Evolutionary conservation across 768 basidiomycete genomes (phyloP).

Genomic region (Auriscalpium orientale): DNA sequence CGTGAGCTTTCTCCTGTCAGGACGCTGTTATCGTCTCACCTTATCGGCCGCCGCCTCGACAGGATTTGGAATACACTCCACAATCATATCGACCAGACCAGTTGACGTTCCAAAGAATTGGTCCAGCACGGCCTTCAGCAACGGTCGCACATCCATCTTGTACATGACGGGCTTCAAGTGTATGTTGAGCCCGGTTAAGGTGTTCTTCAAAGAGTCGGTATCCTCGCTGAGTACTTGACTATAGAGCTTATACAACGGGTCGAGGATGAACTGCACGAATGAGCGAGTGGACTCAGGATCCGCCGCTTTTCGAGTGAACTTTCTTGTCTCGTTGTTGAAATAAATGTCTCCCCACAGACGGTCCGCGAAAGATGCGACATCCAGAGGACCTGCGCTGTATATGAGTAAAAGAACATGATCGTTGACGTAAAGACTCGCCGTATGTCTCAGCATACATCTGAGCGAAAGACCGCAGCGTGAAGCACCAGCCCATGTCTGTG

Average conservation of each 20-base stretch:
- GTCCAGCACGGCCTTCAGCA: constrained; percentile 87
- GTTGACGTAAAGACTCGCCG: constrained; percentile 36
- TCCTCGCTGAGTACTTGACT: constrained; percentile 93
- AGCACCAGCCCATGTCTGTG: constrained; percentile 96
- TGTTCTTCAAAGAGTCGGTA: constrained; percentile 77
- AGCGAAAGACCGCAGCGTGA: constrained; percentile 90
- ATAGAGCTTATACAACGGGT: constrained; percentile 96
- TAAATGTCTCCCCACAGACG: constrained; percentile 99
- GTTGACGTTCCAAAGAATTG: constrained; percentile 93
- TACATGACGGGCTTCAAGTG: constrained; percentile 86
- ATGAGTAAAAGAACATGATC: neutral
- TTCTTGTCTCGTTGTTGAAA: constrained; percentile 76
- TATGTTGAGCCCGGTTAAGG: constrained; percentile 72
- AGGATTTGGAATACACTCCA: constrained; percentile 85
- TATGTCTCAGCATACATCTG: constrained; percentile 94
- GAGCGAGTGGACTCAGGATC: constrained; percentile 76
- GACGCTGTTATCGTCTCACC: constrained; percentile 27
- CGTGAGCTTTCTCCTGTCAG: constrained; percentile 4
- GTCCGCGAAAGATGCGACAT: constrained; percentile 79
- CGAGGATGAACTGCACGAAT: constrained; percentile 94
- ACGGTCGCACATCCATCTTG: constrained; percentile 97
- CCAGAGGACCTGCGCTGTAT: constrained; percentile 50
- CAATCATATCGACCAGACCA: constrained; percentile 90
- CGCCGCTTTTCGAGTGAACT: constrained; percentile 80
- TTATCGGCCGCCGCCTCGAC: constrained; percentile 49